Evolutionary conservation across 805 yeast genomes (phyloP), one percentile per base, ranked within the genome.

Genomic region (Suhomyces emberorum): DNA sequence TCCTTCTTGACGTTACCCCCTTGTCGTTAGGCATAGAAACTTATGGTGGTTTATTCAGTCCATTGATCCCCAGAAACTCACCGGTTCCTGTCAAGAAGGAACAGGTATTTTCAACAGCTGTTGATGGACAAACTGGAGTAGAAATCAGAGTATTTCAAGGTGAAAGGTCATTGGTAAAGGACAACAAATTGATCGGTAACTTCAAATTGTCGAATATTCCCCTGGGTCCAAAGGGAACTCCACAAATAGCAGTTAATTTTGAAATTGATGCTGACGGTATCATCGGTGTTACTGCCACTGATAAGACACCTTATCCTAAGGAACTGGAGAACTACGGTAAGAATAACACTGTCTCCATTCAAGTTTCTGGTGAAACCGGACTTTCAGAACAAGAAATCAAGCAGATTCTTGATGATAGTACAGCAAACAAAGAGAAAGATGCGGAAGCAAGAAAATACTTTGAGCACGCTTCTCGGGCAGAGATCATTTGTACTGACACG

Each of bases 251-350:
- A 34, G 93, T 84, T 6, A 74, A 83, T 1, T 84, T 84, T 53
- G 87, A 79, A 51, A 79, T 84, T 39, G 91, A 84, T 61, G 89
- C 89, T 4, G 88, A 84, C 59, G 93, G 95, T 30, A 76, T 76
- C 38, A 68, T 76, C 47, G 74, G 72, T 39, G 82, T 76, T 14
- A 63, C 76, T 36, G 82, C 81, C 6, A 60, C 69, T n/a, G 82
- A 76, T 48, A 74, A 72, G 53, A 69, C 74, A 0, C 59, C 60
- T 14, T 64, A 65, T 38, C 61, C 66, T 0, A 57, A 56, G 35
- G 67, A 55, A 28, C 57, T 54, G 49, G 61, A 57, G 17, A 48
- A 59, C 38, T 54, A 46, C 37, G 73, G 70, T 43, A 72, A 76
- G 31, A 70, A 72, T 42, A 74, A 75, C 55, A 53, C 73, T 28